These are phyloP conservation scores for Thyridium curvatum DNA, from an alignment of 2,329 filamentous ascomycete species.

Conservation along the genomic window DNA sequence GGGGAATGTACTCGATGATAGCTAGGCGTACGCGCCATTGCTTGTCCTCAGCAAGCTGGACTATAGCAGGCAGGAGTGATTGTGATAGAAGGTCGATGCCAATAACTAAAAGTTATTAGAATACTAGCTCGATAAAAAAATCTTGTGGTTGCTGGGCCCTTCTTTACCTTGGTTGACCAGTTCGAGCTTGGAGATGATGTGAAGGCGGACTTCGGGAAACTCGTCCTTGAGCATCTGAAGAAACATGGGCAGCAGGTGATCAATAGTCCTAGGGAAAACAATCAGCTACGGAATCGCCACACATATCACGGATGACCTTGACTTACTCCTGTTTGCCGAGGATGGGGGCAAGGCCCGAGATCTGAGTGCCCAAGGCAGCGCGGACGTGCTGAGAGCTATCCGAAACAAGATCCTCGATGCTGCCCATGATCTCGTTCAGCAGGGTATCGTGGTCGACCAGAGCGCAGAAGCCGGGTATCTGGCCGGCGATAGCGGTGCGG, in stretches of 20 bases:
- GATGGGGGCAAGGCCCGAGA: constrained; percentile 93
- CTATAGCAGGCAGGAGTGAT: constrained; percentile 92
- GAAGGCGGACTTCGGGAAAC: constrained; percentile 93
- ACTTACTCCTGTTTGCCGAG: constrained; percentile 93
- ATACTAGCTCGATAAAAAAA: constrained; percentile 9
- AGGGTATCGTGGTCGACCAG: constrained; percentile 83
- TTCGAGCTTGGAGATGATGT: constrained; percentile 99
- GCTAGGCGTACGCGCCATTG: constrained; percentile 97
- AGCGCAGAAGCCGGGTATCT: constrained; percentile 94
- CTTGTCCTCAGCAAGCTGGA: constrained; percentile 97
- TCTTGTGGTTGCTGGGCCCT: neutral
- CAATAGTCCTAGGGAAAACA: constrained; percentile 65
- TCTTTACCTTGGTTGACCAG: constrained; percentile 84
- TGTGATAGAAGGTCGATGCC: constrained; percentile 96
- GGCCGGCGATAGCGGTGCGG: constrained; percentile 90
- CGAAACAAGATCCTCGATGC: constrained; percentile 90
- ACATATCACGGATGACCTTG: constrained; percentile 8
- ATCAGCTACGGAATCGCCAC: constrained; percentile 2
- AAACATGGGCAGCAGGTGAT: constrained; percentile 97
- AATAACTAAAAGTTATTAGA: constrained; percentile 58
- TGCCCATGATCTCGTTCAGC: constrained; percentile 93
- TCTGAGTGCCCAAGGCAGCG: constrained; percentile 90
- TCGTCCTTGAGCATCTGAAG: constrained; percentile 99
- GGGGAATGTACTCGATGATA: constrained; percentile 98
- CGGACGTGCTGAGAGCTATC: constrained; percentile 96